phyloP scores from a whole-genome alignment of 768 basidiomycete species.

The Phanerochaete sordida region DNA sequence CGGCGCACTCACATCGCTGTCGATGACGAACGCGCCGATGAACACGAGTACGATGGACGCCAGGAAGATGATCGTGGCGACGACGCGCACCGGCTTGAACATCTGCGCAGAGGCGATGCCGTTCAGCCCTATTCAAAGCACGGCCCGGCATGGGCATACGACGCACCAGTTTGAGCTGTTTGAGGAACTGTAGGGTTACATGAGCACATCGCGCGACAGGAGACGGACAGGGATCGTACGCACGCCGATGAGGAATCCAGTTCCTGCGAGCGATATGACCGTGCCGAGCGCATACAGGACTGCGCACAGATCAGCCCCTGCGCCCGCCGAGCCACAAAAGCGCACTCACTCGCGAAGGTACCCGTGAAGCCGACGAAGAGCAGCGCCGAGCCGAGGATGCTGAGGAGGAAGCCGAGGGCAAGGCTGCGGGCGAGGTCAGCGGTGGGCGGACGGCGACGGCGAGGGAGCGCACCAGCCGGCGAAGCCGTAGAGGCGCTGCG shows the following conservation, averaged over 20 bases:
- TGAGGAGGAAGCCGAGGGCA: slow-evolving; percentile 71
- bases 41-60: slow-evolving; percentile 81
- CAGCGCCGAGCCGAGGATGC: slow-evolving; percentile 73
- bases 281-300: slow-evolving; percentile 84
- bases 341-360: slow-evolving; percentile 72
- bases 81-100: slow-evolving; percentile 90
- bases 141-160: background rate
- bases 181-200: slow-evolving; percentile 51
- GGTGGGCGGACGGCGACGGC: background rate
- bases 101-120: too few species aligned
- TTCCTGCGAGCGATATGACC: slow-evolving; percentile 78
- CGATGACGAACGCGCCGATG: slow-evolving; percentile 77
- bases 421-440: slow-evolving; percentile 41
- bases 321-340: background rate
- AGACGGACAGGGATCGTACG: slow-evolving; percentile 26
- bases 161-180: slow-evolving; percentile 76
- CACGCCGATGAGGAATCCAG: slow-evolving; percentile 89
- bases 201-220: slow-evolving; percentile 4
- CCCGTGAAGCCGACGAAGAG: slow-evolving; percentile 67
- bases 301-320: slow-evolving; percentile 27
- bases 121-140: background rate
- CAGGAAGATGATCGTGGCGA: slow-evolving; percentile 77
- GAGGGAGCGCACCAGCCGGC: slow-evolving; percentile 55
- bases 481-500: slow-evolving; percentile 84
- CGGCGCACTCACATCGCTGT: slow-evolving; percentile 50